Evolutionary conservation across 495 filamentous ascomycete species (phyloP).

Genomic region (Extremus antarcticus): DNA sequence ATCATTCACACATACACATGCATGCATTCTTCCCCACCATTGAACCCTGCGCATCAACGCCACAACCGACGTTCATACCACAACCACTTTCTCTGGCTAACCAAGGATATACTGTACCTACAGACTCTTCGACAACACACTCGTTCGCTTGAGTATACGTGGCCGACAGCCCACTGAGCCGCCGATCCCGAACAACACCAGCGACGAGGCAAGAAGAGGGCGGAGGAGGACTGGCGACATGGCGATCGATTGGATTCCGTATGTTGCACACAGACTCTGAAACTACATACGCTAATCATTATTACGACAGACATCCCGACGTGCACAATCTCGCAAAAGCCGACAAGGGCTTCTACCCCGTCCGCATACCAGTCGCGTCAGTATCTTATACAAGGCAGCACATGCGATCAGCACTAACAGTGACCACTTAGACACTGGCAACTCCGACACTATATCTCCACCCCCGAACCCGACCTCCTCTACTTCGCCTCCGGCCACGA

Average conservation of each 20-base stretch:
- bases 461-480: conserved; percentile 59
- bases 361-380: conserved; percentile 62
- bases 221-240: conserved; percentile 2
- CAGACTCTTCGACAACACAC: not conserved
- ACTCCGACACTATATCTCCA: conserved; percentile 80
- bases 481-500: conserved; percentile 71
- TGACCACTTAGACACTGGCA: conserved; percentile 64
- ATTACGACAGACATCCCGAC: conserved; percentile 38
- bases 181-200: not conserved
- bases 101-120: not conserved
- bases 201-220: not conserved
- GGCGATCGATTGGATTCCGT: conserved; percentile 25
- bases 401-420: conserved; percentile 8
- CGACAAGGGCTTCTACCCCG: conserved; percentile 62
- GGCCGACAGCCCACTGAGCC: not conserved
- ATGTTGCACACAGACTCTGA: not conserved
- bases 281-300: not conserved
- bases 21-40: not conserved
- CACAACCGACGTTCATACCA: no score
- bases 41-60: no score
- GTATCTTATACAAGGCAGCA: conserved; percentile 24
- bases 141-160: not conserved
- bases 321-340: conserved; percentile 50
- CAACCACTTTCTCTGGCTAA: not conserved
- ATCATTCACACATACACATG: no score